phyloP scores from a whole-genome alignment of 2,329 filamentous ascomycete species.

The Stemphylium lycopersici region DNA sequence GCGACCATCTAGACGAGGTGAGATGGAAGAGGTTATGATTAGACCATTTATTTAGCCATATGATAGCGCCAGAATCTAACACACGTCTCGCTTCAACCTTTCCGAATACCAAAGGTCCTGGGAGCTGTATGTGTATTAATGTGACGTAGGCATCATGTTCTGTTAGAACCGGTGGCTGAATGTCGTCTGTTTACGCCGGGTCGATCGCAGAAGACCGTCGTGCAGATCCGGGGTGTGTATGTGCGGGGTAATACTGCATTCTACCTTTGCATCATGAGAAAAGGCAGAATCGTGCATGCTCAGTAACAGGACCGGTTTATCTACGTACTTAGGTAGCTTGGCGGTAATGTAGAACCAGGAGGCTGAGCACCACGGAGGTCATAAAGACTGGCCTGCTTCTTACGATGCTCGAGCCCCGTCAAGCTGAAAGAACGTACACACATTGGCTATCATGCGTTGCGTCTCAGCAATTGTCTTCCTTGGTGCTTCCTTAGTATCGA shows the following conservation, averaged over 20 bases:
- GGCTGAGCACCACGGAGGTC: not conserved
- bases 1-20: not conserved
- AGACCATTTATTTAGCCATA: no score
- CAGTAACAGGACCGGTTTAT: not conserved
- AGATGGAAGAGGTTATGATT: no score
- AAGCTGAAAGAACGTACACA: not conserved
- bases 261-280: not conserved
- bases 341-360: not conserved
- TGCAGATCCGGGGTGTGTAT: conserved; percentile 4
- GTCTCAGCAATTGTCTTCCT: conserved; percentile 3
- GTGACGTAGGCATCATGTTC: not conserved
- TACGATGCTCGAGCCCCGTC: not conserved
- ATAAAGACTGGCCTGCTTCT: conserved; percentile 1
- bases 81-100: no score
- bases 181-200: conserved; percentile 9
- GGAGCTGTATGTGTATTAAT: not conserved
- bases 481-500: conserved; percentile 5
- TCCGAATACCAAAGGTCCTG: no score
- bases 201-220: conserved; percentile 4
- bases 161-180: conserved; percentile 18
- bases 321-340: not conserved
- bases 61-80: no score
- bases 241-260: conserved; percentile 9
- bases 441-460: conserved; percentile 3
- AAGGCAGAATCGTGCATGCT: not conserved